Evolutionary conservation across 768 basidiomycete genomes (phyloP), one percentile per base, ranked within the genome.

Genomic region (Holtermanniella nyarrowii): DNA sequence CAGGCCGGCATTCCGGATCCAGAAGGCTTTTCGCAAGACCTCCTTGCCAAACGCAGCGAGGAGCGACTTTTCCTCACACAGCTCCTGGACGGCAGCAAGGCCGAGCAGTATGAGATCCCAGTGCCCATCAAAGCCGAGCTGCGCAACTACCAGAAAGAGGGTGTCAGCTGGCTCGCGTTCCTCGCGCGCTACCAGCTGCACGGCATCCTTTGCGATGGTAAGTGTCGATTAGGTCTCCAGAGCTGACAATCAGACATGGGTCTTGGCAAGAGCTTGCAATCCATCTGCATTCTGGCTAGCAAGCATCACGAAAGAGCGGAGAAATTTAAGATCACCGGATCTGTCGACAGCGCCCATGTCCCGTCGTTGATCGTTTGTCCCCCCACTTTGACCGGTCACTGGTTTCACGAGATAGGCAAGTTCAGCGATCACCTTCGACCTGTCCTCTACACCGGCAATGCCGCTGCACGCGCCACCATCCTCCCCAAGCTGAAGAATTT

Each of bases 151-250:
- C 95, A 99, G 72, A 87, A 88, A 73, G 95, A 99, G 50, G 95
- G 95, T 26, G 87, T 99, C 58, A 97, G 88, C 68, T 99, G 95
- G 95, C 77, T 99, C 16, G 95, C 95, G 1, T 99, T 99, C 76
- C 77, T 99, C 31, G 87, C 89, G 18, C 96, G 95, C 69, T 99
- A 95, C 69, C 95, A 97, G 63, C 73, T 99, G 2, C 95, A 99
- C 67, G 95, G 95, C 13, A 88, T 97, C 61, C 81, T 99, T 24
- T 99, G 95, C 67, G 95, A 99, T 64, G 95, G 93, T 89, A 61
- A 57, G 79, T 68, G 5, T 26, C 27, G 26, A 16, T 5, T 41
- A 43, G 12, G 2, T 10, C 23, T 0, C 0, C 27, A 44, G 20
- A 49, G 54, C 50, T 50, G 47, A 52, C 51, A 42, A 40, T 40